phyloP scores from a whole-genome alignment of 257 asterid species.

The Asclepias syriaca region DNA sequence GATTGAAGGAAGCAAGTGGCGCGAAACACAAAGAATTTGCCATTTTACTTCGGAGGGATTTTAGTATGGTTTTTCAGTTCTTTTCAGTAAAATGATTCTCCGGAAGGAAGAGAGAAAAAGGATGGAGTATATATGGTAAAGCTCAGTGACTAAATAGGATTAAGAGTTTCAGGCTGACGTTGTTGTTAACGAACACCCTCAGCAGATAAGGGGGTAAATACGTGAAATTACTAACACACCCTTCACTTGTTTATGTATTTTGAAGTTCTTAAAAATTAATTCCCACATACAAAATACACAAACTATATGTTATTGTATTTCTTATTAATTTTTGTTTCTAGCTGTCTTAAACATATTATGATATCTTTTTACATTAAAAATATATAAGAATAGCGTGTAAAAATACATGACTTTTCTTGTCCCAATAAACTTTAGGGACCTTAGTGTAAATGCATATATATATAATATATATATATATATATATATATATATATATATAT shows the following conservation, averaged over 20 bases:
- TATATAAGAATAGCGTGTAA: no score
- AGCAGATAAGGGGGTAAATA: constrained; percentile 14
- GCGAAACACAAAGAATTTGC: constrained; percentile 23
- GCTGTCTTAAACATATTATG: no score
- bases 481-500: no score
- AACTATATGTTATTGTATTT: no score
- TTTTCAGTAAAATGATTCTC: neutral
- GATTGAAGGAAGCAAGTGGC: constrained; percentile 17
- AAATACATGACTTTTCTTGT: no score
- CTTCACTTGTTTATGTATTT: neutral
- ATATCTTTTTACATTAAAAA: no score
- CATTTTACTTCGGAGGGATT: constrained; percentile 1
- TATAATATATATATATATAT: no score
- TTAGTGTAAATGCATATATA: constrained; percentile 6
- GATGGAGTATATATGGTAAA: neutral
- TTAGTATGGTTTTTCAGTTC: neutral
- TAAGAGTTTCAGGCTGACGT: neutral
- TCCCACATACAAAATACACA: no score
- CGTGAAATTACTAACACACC: neutral
- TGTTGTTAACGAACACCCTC: constrained; percentile 9
- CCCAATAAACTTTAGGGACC: constrained; percentile 2
- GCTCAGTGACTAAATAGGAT: neutral
- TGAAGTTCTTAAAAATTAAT: no score
- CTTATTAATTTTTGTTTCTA: no score
- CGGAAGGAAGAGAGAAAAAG: neutral